These are phyloP conservation scores for Penstemon eatonii DNA, from an alignment of 257 asterid genomes.

Conservation along the genomic window DNA sequence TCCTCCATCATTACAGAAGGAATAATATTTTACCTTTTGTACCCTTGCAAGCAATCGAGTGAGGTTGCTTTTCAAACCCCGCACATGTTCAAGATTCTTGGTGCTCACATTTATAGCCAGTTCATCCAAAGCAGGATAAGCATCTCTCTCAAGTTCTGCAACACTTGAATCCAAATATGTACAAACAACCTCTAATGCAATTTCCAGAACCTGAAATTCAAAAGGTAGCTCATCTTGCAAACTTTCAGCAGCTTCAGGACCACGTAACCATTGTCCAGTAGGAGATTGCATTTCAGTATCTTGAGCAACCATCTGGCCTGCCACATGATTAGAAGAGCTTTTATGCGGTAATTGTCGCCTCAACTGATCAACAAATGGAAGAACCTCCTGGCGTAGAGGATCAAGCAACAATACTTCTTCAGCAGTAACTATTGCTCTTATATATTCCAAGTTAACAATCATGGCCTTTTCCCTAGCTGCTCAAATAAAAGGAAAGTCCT, in stretches of 20 bases:
- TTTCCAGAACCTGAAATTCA: slow-evolving; percentile 97
- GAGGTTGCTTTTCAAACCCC: slow-evolving; percentile 91
- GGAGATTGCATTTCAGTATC: slow-evolving; percentile 57
- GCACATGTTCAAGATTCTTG: slow-evolving; percentile 87
- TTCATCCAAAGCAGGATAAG: slow-evolving; percentile 95
- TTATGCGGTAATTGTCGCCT: slow-evolving; percentile 72
- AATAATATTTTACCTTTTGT: slow-evolving; percentile 65
- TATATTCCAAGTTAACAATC: slow-evolving; percentile 92
- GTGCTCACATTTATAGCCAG: slow-evolving; percentile 92
- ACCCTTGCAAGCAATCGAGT: slow-evolving; percentile 93
- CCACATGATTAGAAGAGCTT: slow-evolving; percentile 36
- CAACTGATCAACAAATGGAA: slow-evolving; percentile 96
- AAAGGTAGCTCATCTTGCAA: slow-evolving; percentile 92
- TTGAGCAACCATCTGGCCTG: slow-evolving; percentile 39
- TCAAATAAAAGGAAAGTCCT: slow-evolving; percentile 3
- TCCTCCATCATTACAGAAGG: slow-evolving; percentile 14
- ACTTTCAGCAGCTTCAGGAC: slow-evolving; percentile 71
- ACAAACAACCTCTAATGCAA: slow-evolving; percentile 93
- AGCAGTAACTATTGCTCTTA: slow-evolving; percentile 91
- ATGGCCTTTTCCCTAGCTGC: slow-evolving; percentile 98
- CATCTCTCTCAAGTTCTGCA: slow-evolving; percentile 87
- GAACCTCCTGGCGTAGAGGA: slow-evolving; percentile 93
- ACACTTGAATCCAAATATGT: slow-evolving; percentile 75
- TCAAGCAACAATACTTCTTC: slow-evolving; percentile 94
- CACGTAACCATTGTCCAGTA: slow-evolving; percentile 57